These are phyloP conservation scores for Arachnopeziza araneosa DNA, from an alignment of 2,329 filamentous ascomycete species.

Conservation along the genomic window DNA sequence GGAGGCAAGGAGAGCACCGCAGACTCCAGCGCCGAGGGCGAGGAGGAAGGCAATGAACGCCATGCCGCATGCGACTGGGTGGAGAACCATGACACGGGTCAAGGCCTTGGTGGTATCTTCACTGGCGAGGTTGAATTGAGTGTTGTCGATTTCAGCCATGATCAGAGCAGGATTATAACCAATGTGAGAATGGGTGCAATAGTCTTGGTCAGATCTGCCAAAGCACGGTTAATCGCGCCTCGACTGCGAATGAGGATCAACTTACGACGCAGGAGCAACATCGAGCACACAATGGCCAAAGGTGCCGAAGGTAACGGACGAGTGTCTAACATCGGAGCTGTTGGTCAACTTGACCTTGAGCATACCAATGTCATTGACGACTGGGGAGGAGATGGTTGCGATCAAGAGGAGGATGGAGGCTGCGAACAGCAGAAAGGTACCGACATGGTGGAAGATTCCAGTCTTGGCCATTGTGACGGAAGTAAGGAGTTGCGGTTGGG, in stretches of 20 bases:
- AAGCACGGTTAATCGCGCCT: slow-evolving; percentile 1
- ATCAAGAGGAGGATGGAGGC: slow-evolving; percentile 52
- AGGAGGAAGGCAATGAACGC: slow-evolving; percentile 55
- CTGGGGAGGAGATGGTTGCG: slow-evolving; percentile 52
- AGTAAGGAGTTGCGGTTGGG: background rate
- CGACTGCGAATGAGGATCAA: slow-evolving; percentile 1
- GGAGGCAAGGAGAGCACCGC: slow-evolving; percentile 47
- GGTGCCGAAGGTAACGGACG: slow-evolving; percentile 39
- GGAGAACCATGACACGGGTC: slow-evolving; percentile 55
- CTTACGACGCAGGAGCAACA: slow-evolving; percentile 25
- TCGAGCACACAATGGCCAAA: slow-evolving; percentile 51
- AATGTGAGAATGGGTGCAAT: slow-evolving; percentile 43
- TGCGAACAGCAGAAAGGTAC: slow-evolving; percentile 51
- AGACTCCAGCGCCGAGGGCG: slow-evolving; percentile 44
- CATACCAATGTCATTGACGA: slow-evolving; percentile 49
- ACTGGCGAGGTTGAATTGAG: slow-evolving; percentile 37
- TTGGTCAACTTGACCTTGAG: slow-evolving; percentile 45
- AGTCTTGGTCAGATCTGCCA: slow-evolving; percentile 33
- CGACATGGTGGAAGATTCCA: slow-evolving; percentile 46
- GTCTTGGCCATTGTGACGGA: slow-evolving; percentile 23
- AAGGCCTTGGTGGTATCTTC: slow-evolving; percentile 42
- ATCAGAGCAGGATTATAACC: slow-evolving; percentile 51
- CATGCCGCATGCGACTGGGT: slow-evolving; percentile 53
- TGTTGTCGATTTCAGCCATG: slow-evolving; percentile 35
- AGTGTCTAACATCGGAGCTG: slow-evolving; percentile 26